A percentile compares a stretch with the other conserved stretches of the same genome.
Conservation (phyloP, 345 rosid species). For the Orychophragmus violaceus region DNA sequence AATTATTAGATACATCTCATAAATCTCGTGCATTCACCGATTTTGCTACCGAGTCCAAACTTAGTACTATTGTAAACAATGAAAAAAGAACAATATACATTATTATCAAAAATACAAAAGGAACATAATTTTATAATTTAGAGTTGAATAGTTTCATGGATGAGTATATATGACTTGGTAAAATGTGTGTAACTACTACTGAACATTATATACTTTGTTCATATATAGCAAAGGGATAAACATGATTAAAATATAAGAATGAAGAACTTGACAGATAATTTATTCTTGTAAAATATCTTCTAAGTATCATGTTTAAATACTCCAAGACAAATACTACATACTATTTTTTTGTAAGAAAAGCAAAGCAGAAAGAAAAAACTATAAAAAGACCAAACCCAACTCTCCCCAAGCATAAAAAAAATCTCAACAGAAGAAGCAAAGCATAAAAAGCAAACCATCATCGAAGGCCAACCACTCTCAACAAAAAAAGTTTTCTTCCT, state of each 20-base stretch:
- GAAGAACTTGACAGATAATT: background rate
- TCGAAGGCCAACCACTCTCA: conserved; percentile 19
- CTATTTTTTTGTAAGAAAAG: background rate
- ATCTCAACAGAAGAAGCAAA: conserved; percentile 5
- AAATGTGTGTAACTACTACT: background rate
- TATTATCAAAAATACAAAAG: background rate
- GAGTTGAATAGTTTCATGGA: background rate
- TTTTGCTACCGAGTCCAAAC: background rate
- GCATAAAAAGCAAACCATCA: conserved; percentile 18
- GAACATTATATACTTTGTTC: background rate
- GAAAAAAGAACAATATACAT: background rate
- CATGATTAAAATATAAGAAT: background rate
- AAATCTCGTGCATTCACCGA: background rate
- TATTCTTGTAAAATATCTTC: background rate
- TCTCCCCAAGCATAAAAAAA: conserved; percentile 5
- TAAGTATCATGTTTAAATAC: conserved; percentile 1
- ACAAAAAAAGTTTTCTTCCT: conserved; percentile 3
- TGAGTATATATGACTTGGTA: background rate
- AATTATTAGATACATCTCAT: background rate
- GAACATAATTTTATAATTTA: background rate
- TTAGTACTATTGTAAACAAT: background rate
- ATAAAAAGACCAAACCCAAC: background rate
- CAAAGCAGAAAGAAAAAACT: background rate
- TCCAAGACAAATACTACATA: conserved; percentile 9
- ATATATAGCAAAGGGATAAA: background rate